These are phyloP conservation scores for Rutstroemia sp. DNA, from an alignment of 2,329 filamentous ascomycete genomes.

Conservation along the genomic window DNA sequence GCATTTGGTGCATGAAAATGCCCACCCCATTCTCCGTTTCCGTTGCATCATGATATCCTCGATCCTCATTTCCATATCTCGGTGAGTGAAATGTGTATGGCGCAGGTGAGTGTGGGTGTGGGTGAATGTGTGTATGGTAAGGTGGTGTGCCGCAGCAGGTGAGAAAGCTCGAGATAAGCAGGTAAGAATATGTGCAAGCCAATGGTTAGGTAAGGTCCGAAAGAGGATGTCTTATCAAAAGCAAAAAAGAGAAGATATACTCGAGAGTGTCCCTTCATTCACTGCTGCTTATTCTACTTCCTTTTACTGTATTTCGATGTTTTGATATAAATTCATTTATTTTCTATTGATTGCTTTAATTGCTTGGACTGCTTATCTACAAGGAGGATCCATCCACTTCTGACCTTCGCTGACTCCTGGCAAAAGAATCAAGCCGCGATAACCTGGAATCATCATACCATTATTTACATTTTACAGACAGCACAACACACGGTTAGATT, in stretches of 20 bases:
- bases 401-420: neutral
- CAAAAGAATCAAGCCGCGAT: neutral
- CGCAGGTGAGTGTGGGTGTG: too few relatives aligned
- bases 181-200: neutral
- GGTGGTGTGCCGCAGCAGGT: too few relatives aligned
- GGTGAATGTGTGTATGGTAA: too few relatives aligned
- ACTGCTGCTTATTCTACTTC: neutral
- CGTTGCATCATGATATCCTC: too few relatives aligned
- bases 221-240: neutral
- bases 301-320: neutral
- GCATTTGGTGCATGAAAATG: neutral
- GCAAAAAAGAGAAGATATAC: neutral
- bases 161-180: too few relatives aligned
- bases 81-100: too few relatives aligned
- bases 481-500: too few relatives aligned
- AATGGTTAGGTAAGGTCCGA: neutral
- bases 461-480: neutral
- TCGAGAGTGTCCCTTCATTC: neutral
- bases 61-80: too few relatives aligned
- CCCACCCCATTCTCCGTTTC: too few relatives aligned
- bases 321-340: neutral
- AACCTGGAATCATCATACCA: neutral
- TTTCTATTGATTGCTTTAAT: neutral
- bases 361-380: neutral
- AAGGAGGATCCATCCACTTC: slow-evolving; percentile 6